Evolutionary conservation across 768 basidiomycete genomes (phyloP), one percentile per base, ranked within the genome.

Genomic region (Mycena galopus): DNA sequence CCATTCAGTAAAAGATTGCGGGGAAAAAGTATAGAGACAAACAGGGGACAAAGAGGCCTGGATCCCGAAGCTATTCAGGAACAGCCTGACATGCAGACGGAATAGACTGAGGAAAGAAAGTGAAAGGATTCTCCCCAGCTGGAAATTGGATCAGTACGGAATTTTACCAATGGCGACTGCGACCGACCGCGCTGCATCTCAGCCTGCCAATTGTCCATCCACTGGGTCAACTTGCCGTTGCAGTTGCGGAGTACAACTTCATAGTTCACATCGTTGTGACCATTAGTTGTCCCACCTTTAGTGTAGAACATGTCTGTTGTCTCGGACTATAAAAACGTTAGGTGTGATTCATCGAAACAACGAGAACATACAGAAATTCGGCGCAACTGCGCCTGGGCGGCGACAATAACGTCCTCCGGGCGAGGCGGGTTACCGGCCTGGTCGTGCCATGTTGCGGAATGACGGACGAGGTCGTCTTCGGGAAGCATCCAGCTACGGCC

Each of bases 401-500:
- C 88, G 30, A 95, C 87, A 73, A 96, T 88, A 58, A 94, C 94
- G 78, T 96, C 94, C 81, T 95, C 94, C 11, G 92, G 92, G 56
- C 94, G 91, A 47, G 83, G 79, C 37, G 86, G 81, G 30, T 83
- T 80, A 62, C 87, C 87, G 57, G 88, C 87, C 44, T 86, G 86
- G 78, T 90, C 87, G 78, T 95, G 94, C 94, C 95, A 96, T 27
- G 85, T 87, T 42, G 80, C 82, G 5, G 92, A 88, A 76, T 93
- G 87, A 71, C 92, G 87, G 70, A 95, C 88, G 69, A 95, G 86
- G 65, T 95, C 93, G 77, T 94, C 93, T 84, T 95, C 94, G 11
- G 93, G 93, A 23, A 96, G 87, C 95, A 96, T 96, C 94, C 94
- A 95, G 71, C 90, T 91, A 51, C 93, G 86, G 58, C 94, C 95